Base-by-base conservation (phyloP, 306 rosid species). In the Carpinus viminea region DNA sequence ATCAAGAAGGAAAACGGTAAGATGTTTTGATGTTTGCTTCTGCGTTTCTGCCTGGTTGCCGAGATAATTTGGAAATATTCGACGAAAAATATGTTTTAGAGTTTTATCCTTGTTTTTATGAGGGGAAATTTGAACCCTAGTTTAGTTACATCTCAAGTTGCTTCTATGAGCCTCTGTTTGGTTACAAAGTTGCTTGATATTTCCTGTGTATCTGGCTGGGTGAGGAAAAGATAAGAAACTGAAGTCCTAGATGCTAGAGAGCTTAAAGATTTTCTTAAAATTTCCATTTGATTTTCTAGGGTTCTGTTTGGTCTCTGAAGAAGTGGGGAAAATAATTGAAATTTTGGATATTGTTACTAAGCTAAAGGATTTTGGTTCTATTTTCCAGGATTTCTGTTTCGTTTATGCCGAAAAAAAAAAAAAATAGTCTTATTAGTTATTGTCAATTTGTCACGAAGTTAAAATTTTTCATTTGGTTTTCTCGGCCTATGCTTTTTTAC, bases 1-100 rank as follows among this genome's bases (percentile, higher is more conserved):
- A 79, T 88, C 68, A 95, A 85, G 78, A 95, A 86, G 86, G 98
- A 96, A 16, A 82, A 57, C 75, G 88, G 98, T 96, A 7, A 24
- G 77, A 75, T 5, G 62, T 41, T 5, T 70, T 2, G 45, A 4
- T 36, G 50, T 45, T 12, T 75, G n/a, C 21, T 15, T 17, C 3
- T 45, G 57, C 34, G 1, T 24, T 26, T 53, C 17, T 70, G 76
- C 64, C 72, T 56, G 48, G 51, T 38, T 36, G 21, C 28, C 1
- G 34, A 57, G 21, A 51, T 48, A 12, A 43, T 53, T 53, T 7
- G 15, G 8, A 2, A 50, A 15, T 50, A 12, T 50, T 55, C 2
- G 24, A 21, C 28, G 62, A 5, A 48, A 61, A 38, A 6, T 7
- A 46, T 36, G 31, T 20, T 43, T 60, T 1, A 21, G 28, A 12